phyloP scores from a whole-genome alignment of 108 stramenopile species.

The Nitzschia sp. region DNA sequence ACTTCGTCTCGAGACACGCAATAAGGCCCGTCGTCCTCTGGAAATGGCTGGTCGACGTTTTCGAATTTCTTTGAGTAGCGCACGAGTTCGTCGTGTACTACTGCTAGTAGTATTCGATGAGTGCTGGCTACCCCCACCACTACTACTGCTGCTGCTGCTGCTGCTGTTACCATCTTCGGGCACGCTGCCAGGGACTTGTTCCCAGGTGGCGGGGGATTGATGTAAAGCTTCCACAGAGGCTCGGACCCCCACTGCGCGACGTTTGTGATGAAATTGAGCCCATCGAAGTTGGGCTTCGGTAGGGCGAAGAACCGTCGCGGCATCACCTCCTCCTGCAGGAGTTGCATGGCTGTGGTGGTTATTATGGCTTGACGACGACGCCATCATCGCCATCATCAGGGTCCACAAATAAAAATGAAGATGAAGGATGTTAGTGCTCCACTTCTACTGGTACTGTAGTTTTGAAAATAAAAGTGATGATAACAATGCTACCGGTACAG shows the following conservation, averaged over 20 bases:
- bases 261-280: slow-evolving; percentile 75
- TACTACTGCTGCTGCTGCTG: slow-evolving; percentile 2
- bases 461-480: too few species aligned
- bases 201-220: slow-evolving; percentile 33
- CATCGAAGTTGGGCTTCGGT: slow-evolving; percentile 82
- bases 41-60: slow-evolving; percentile 22
- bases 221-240: slow-evolving; percentile 44
- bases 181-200: slow-evolving; percentile 54
- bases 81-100: too few species aligned
- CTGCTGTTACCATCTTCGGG: slow-evolving; percentile 47
- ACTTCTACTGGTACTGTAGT: too few species aligned
- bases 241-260: slow-evolving; percentile 48
- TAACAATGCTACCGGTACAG: too few species aligned
- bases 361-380: too few species aligned
- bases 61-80: background rate
- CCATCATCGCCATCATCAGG: too few species aligned
- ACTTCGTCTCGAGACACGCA: slow-evolving; percentile 56
- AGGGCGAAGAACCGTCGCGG: background rate
- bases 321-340: background rate
- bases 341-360: background rate
- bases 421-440: too few species aligned
- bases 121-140: too few species aligned
- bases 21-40: slow-evolving; percentile 59
- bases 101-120: too few species aligned
- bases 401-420: too few species aligned